Evolutionary conservation across 2,329 filamentous ascomycete genomes (phyloP).

Genomic region (Verticillium nubilum): DNA sequence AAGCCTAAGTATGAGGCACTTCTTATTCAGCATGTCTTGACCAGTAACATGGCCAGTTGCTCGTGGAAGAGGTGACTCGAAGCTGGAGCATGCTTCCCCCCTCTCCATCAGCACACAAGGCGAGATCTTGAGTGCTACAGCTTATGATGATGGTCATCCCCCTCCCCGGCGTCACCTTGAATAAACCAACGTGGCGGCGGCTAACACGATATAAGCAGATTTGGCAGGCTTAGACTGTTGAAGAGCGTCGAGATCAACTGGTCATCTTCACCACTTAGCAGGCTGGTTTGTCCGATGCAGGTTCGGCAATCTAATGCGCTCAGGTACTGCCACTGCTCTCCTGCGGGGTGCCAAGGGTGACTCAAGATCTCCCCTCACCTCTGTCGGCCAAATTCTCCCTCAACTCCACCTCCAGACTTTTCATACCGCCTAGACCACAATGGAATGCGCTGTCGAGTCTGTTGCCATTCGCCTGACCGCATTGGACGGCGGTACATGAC

Average conservation of each 20-base stretch:
- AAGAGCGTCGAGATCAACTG: background rate
- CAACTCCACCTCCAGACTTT: background rate
- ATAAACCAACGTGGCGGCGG: background rate
- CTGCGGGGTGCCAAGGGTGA: background rate
- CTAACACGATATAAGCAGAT: background rate
- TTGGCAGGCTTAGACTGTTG: background rate
- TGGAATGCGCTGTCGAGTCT: background rate
- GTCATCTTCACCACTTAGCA: background rate
- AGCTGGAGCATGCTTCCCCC: background rate
- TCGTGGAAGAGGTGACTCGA: background rate
- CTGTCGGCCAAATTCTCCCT: background rate
- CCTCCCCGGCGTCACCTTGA: background rate
- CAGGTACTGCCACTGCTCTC: background rate
- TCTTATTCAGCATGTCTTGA: background rate
- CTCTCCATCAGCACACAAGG: background rate
- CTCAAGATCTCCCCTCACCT: background rate
- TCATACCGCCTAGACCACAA: background rate
- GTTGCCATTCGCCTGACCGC: background rate
- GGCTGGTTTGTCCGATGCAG: background rate
- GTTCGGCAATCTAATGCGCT: background rate
- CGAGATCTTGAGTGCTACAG: background rate
- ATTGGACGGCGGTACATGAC: background rate
- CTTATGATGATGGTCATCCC: background rate
- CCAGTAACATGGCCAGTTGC: background rate
- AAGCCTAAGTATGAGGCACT: background rate